phyloP scores from a whole-genome alignment of 2,329 filamentous ascomycete genomes.

The Diaporthe vexans region DNA sequence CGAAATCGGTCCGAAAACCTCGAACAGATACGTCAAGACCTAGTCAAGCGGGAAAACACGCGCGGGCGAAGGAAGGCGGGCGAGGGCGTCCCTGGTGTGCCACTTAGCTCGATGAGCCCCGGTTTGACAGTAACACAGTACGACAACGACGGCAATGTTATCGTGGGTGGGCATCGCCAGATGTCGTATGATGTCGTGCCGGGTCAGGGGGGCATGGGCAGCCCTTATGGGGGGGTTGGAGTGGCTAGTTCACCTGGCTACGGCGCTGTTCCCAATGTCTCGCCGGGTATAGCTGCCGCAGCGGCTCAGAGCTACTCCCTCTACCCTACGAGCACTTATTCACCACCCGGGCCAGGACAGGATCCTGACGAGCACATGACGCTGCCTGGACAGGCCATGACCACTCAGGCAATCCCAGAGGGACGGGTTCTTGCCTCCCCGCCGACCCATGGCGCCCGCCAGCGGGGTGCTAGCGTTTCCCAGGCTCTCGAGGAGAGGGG shows the following conservation, averaged over 20 bases:
- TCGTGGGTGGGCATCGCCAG: slow-evolving; percentile 16
- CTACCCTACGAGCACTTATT: slow-evolving; percentile 34
- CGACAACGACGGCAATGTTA: slow-evolving; percentile 20
- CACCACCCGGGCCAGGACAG: slow-evolving; percentile 12
- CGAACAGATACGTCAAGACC: slow-evolving; percentile 38
- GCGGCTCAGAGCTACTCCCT: slow-evolving; percentile 34
- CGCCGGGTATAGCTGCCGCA: slow-evolving; percentile 38
- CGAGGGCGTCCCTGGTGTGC: slow-evolving; percentile 30
- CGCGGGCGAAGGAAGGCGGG: slow-evolving; percentile 39
- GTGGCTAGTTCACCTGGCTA: slow-evolving; percentile 3
- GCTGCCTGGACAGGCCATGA: slow-evolving; percentile 27
- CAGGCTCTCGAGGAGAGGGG: slow-evolving; percentile 23
- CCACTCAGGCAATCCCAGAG: slow-evolving; percentile 3
- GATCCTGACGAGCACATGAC: slow-evolving; percentile 9
- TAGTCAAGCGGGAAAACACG: slow-evolving; percentile 37
- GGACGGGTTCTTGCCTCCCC: slow-evolving; percentile 5
- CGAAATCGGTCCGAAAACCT: slow-evolving; percentile 36
- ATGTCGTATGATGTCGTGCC: slow-evolving; percentile 38
- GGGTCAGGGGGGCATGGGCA: slow-evolving; percentile 25
- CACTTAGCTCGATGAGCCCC: slow-evolving; percentile 29
- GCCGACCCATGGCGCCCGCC: slow-evolving; percentile 29
- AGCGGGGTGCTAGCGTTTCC: slow-evolving; percentile 37
- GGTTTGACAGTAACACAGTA: slow-evolving; percentile 38
- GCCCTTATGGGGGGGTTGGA: slow-evolving; percentile 29
- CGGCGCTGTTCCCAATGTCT: slow-evolving; percentile 2